Conservation (phyloP, 2,329 filamentous ascomycete species). For the Sporothrix variecibatus region DNA sequence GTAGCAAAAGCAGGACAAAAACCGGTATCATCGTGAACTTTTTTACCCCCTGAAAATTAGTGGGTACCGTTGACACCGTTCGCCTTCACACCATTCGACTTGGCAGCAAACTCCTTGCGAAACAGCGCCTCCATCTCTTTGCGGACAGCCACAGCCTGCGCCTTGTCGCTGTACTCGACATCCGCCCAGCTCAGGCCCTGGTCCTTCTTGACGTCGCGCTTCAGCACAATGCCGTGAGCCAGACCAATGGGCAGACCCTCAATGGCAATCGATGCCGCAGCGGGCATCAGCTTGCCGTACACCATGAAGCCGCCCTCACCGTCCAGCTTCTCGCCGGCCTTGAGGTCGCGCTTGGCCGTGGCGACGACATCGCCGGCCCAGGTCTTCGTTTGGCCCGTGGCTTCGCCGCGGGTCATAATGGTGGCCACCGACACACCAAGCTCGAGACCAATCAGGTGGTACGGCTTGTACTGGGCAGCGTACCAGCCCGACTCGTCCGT, state of each 20-base stretch:
- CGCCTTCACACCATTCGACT: conserved; percentile 26
- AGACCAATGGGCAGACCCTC: conserved; percentile 47
- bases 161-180: conserved; percentile 45
- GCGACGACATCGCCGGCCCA: conserved; percentile 50
- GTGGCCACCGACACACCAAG: conserved; percentile 47
- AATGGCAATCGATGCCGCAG: conserved; percentile 43
- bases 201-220: conserved; percentile 45
- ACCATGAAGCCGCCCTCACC: conserved; percentile 50
- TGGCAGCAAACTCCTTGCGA: conserved; percentile 34
- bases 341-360: conserved; percentile 49
- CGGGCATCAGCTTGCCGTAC: conserved; percentile 47
- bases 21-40: background rate
- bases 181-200: conserved; percentile 47
- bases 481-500: conserved; percentile 46
- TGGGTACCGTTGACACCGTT: background rate
- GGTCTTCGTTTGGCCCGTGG: conserved; percentile 47
- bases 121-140: conserved; percentile 48
- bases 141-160: conserved; percentile 43
- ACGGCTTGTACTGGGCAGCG: conserved; percentile 50
- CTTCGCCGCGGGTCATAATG: conserved; percentile 50
- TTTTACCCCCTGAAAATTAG: background rate
- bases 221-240: conserved; percentile 46
- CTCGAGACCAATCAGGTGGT: conserved; percentile 50
- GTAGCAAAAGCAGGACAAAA: background rate
- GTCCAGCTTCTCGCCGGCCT: conserved; percentile 47